Evolutionary conservation across 495 filamentous ascomycete species (phyloP).

Genomic region (Hypoxylon crocopeplum): DNA sequence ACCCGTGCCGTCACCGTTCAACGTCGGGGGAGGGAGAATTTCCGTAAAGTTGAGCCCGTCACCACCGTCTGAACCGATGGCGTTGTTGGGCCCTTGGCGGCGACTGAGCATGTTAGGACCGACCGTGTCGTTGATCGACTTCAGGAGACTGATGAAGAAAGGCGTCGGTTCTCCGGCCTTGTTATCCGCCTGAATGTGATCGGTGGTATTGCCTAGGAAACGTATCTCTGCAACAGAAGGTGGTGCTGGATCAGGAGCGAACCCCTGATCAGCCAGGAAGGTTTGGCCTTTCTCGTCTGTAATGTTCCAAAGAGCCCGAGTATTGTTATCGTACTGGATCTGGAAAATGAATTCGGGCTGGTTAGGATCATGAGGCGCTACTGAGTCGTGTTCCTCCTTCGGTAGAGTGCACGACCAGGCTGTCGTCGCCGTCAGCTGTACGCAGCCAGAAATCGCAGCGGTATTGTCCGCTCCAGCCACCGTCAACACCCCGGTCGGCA

Average conservation of each 20-base stretch:
- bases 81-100: constrained; percentile 39
- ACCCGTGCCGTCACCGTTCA: constrained; percentile 71
- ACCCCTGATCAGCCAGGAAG: constrained; percentile 40
- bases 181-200: constrained; percentile 64
- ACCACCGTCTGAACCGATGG: constrained; percentile 14
- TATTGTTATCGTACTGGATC: constrained; percentile 80
- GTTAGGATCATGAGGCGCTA: constrained; percentile 64
- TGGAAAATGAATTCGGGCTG: constrained; percentile 81
- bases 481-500: constrained; percentile 81
- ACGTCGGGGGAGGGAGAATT: constrained; percentile 65
- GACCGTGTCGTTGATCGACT: constrained; percentile 40
- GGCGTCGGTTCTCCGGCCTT: constrained; percentile 72
- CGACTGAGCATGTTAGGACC: constrained; percentile 46
- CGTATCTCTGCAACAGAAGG: constrained; percentile 71
- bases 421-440: constrained; percentile 61
- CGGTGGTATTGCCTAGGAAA: constrained; percentile 86
- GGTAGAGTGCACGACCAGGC: constrained; percentile 86
- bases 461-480: constrained; percentile 70
- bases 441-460: constrained; percentile 66
- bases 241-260: constrained; percentile 66
- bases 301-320: constrained; percentile 54
- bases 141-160: constrained; percentile 67
- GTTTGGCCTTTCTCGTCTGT: constrained; percentile 24
- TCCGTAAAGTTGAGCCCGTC: constrained; percentile 49
- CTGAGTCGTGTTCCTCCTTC: constrained; percentile 69